These are phyloP conservation scores for Solanum peruvianum DNA, from an alignment of 257 asterid species.

Conservation along the genomic window DNA sequence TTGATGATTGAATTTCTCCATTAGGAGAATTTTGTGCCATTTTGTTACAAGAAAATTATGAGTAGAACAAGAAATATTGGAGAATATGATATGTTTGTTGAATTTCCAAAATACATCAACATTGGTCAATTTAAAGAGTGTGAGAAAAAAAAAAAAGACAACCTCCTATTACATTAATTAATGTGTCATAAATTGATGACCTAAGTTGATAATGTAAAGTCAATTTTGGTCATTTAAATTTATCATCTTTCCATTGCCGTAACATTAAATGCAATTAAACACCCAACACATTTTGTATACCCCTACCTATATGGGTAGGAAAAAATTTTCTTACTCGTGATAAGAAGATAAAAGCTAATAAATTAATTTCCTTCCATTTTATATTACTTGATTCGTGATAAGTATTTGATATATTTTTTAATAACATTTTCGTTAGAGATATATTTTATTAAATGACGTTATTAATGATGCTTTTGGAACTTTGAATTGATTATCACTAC, in stretches of 20 bases:
- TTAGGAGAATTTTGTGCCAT: not conserved
- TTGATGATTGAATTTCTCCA: not conserved
- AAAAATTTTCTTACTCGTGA: not conserved
- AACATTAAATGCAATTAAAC: not conserved
- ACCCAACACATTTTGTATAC: not conserved
- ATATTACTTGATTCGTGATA: not conserved
- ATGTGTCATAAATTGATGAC: not conserved
- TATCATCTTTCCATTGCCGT: not conserved
- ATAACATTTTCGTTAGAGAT: not conserved
- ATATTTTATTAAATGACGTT: not conserved
- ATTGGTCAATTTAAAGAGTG: not conserved
- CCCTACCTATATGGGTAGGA: not conserved
- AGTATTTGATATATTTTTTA: not conserved
- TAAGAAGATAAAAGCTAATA: not conserved
- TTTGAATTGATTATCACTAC: not conserved
- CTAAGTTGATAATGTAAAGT: not conserved
- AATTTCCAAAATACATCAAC: not conserved
- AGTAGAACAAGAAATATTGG: not conserved
- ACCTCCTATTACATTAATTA: not conserved
- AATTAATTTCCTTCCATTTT: accelerated
- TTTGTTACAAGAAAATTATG: not conserved
- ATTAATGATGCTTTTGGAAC: not conserved
- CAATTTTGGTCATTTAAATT: not conserved
- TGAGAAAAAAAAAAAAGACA: not conserved
- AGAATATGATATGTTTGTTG: not conserved